A percentile compares a stretch with the other conserved stretches of the same genome.
phyloP scores from a whole-genome alignment of 306 rosid genomes.

The Inga oerstediana region DNA sequence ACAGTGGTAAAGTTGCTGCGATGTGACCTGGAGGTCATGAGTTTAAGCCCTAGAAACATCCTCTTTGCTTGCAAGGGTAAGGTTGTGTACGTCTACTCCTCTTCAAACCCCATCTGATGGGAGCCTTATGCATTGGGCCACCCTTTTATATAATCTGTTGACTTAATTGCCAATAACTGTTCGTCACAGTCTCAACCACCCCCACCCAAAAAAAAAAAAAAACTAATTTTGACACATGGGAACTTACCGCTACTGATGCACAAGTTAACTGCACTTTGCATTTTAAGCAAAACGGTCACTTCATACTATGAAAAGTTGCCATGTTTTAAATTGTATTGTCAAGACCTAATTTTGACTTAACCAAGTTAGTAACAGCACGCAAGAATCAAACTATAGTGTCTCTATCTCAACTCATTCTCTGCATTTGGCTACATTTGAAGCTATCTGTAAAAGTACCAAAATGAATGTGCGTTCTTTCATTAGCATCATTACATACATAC shows the following conservation, averaged over 20 bases:
- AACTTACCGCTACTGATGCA: too few species aligned
- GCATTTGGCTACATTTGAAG: background rate
- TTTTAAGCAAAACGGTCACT: background rate
- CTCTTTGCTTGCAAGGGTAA: too few species aligned
- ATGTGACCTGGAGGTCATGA: too few species aligned
- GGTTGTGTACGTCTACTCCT: too few species aligned
- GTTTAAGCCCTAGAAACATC: too few species aligned
- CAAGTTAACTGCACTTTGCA: background rate
- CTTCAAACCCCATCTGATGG: accelerated
- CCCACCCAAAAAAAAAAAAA: too few species aligned
- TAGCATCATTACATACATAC: background rate
- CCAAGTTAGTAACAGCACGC: background rate
- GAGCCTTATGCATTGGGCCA: too few species aligned
- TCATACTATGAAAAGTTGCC: background rate
- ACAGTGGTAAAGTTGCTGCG: too few species aligned
- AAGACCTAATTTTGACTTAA: background rate
- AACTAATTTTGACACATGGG: too few species aligned
- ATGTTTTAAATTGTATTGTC: background rate
- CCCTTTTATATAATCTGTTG: background rate
- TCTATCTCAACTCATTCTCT: background rate
- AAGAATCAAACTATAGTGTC: background rate
- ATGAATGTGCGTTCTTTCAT: constrained; percentile 9
- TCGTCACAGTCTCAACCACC: too few species aligned
- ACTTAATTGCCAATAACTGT: background rate
- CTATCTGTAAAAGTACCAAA: background rate